These are phyloP conservation scores for Globisporangium alternatum DNA, from an alignment of 352 stramenopile genomes.

Conservation along the genomic window DNA sequence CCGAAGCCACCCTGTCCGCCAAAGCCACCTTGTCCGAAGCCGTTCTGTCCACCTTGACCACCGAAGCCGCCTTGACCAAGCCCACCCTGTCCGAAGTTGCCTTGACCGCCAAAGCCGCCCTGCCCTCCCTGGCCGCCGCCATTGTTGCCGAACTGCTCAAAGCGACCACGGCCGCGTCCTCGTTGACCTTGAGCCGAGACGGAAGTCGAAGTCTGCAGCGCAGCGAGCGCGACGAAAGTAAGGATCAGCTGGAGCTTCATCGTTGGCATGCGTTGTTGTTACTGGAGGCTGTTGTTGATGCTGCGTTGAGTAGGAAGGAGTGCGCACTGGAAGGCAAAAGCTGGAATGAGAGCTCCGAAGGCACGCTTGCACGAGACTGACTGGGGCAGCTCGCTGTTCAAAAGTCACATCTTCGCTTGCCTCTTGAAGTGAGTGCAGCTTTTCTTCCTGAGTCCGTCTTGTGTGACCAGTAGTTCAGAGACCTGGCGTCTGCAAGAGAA, in stretches of 20 bases:
- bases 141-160: background rate
- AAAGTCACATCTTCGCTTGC: background rate
- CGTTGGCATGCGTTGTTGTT: background rate
- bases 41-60: background rate
- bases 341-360: background rate
- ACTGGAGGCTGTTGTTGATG: too few species aligned
- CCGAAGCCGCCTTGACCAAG: background rate
- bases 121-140: background rate
- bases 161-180: background rate
- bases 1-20: background rate
- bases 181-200: background rate
- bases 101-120: background rate
- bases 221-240: background rate
- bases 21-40: background rate
- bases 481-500: too few species aligned
- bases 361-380: background rate
- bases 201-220: background rate
- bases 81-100: background rate
- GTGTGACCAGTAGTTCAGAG: too few species aligned
- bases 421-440: background rate
- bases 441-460: background rate
- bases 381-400: background rate
- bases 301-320: background rate
- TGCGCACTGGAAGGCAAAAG: background rate
- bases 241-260: conserved; percentile 3